Evolutionary conservation across 176 grass and related monocot genomes (phyloP).

Genomic region (Secale cereale): DNA sequence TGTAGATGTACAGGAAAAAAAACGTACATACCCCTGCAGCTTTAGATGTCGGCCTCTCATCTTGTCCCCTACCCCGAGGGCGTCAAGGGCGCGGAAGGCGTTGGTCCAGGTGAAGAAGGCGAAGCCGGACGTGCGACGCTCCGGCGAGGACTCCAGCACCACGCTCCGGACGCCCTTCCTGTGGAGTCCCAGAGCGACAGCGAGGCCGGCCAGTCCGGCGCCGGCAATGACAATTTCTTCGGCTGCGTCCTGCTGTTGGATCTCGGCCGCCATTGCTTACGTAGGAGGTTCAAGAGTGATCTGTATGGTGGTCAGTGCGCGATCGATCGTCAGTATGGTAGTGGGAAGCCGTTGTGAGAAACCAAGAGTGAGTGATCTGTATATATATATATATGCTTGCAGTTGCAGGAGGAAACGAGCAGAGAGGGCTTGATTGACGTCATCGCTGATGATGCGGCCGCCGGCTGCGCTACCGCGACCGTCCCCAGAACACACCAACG

Average conservation of each 20-base stretch:
- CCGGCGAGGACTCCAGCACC: constrained; percentile 52
- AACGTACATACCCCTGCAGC: neutral
- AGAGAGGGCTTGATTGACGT: neutral
- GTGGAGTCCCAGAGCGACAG: constrained; percentile 1
- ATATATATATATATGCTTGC: neutral
- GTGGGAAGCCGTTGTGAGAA: neutral
- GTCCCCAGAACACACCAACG: neutral
- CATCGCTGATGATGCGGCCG: constrained; percentile 8
- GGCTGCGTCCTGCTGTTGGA: neutral
- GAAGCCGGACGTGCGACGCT: constrained; percentile 35
- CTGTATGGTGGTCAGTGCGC: neutral
- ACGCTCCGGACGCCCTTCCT: constrained; percentile 47
- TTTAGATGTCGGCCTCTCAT: constrained; percentile 39
- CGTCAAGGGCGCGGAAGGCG: constrained; percentile 50
- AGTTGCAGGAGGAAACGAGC: neutral
- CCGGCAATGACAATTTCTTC: neutral
- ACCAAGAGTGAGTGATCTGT: neutral
- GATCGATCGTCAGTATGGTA: neutral
- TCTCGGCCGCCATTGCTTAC: neutral
- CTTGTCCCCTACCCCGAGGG: constrained; percentile 43
- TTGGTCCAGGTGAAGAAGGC: constrained; percentile 44
- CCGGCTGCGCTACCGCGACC: neutral
- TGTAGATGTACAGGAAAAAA: neutral
- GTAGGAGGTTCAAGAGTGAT: neutral
- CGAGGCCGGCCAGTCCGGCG: constrained; percentile 1